phyloP scores from a whole-genome alignment of 2,329 filamentous ascomycete species.

The Fusarium pseudograminearum region DNA sequence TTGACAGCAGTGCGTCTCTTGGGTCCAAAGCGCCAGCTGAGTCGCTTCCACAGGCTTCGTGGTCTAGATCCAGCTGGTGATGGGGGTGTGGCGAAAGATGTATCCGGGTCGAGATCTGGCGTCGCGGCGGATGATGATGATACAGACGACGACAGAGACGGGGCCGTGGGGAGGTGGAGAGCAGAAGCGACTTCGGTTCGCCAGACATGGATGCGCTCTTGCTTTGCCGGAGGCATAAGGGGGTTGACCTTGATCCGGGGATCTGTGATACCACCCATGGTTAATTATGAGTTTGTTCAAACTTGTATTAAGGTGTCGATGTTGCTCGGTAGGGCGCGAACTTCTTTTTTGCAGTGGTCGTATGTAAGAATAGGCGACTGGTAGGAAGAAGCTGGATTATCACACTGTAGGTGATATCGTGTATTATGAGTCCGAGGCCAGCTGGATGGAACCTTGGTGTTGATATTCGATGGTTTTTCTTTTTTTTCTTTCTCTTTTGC shows the following conservation, averaged over 20 bases:
- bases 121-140: constrained; percentile 50
- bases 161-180: constrained; percentile 48
- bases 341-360: background rate
- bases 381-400: constrained; percentile 4
- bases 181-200: constrained; percentile 60
- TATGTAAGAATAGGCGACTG: background rate
- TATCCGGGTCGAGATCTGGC: constrained; percentile 29
- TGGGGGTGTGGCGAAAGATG: constrained; percentile 29
- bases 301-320: background rate
- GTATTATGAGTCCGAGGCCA: constrained; percentile 17
- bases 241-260: constrained; percentile 31
- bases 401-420: constrained; percentile 5
- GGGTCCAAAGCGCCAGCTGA: constrained; percentile 46
- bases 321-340: background rate
- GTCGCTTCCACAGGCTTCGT: constrained; percentile 46
- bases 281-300: constrained; percentile 9
- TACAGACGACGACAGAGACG: constrained; percentile 49
- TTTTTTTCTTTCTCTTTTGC: background rate
- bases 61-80: constrained; percentile 34
- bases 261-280: constrained; percentile 21
- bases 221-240: constrained; percentile 52
- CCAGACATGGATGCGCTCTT: constrained; percentile 63
- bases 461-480: constrained; percentile 1
- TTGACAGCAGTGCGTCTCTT: constrained; percentile 36
- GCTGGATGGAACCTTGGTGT: constrained; percentile 17